Evolutionary conservation across 257 asterid species (phyloP), one percentile per base, ranked within the genome.

Genomic region (Penstemon davidsonii): DNA sequence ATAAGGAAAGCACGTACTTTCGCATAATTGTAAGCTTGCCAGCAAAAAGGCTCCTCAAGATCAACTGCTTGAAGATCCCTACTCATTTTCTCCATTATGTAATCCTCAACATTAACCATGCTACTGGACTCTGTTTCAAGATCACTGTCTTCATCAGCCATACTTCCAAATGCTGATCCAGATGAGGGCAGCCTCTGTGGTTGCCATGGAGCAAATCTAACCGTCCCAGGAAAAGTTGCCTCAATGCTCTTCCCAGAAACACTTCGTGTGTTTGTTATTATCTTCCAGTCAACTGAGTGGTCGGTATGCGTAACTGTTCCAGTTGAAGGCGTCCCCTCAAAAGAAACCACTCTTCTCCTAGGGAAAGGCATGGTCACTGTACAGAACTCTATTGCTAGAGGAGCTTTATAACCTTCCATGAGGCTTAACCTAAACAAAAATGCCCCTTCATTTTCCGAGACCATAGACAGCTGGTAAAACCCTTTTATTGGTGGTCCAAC

Each of bases 401-500:
- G 95, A 70, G 87, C 75, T 81, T 77, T 90, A 62, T 90, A 92
- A 70, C 96, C 96, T 80, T 92, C 98, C 96, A 90, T 77, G 74
- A 92, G 85, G 78, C 90, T 81, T 81, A 92, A 81, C 84, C 75
- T 90, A 76, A 90, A 92, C 78, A 92, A 80, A 82, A 92, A 92
- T 9, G 98, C 98, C 71, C 98, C 98, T 80, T 92, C 98, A 77
- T 92, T 90, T 78, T 90, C 98, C 6, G 98, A 92, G 60, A 92
- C 97, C 98, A 92, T 90, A 38, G 98, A 92, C 46, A 92, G 95
- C 86, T 92, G 98, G 85, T 92, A 92, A 77, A 92, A 92, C 62
- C 98, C 98, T 82, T 90, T 88, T 66, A 92, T 73, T 19, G 97
- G 98, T 73, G 96, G 97, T 44, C 92, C 95, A 76, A 85, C 64